These are phyloP conservation scores for Circinella minor DNA, from an alignment of 371 early-diverging fungal genomes.

Conservation along the genomic window DNA sequence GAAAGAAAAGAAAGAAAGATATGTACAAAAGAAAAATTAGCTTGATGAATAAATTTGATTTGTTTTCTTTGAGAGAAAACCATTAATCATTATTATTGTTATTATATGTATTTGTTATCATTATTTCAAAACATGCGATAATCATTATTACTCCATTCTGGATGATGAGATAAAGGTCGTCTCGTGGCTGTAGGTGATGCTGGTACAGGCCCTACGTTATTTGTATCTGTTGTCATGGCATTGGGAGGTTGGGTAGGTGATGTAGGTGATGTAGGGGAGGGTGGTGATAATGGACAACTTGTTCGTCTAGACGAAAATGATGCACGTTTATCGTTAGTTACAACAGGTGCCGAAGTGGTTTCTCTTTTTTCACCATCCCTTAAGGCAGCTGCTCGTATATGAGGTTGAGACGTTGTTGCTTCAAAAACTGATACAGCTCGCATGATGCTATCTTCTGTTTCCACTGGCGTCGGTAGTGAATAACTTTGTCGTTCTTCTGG, in stretches of 20 bases:
- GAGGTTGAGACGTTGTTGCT: neutral
- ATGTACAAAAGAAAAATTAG: neutral
- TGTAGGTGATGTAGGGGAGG: neutral
- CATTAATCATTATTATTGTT: neutral
- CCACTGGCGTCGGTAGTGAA: neutral
- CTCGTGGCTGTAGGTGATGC: conserved; percentile 1
- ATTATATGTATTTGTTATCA: neutral
- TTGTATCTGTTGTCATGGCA: neutral
- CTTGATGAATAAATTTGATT: neutral
- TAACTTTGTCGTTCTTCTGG: neutral
- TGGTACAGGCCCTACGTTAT: neutral
- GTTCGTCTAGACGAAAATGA: neutral
- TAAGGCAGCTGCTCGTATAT: neutral
- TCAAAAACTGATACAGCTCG: conserved; percentile 5
- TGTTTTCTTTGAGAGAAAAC: neutral
- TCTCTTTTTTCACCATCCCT: neutral
- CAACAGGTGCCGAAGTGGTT: neutral
- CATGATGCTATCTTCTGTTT: conserved; percentile 3
- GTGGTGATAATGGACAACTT: neutral
- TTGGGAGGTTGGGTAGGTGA: neutral
- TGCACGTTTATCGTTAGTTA: neutral
- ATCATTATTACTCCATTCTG: conserved; percentile 25
- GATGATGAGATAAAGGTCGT: conserved; percentile 14
- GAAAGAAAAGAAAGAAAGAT: neutral
- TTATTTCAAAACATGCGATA: conserved; percentile 24